These are phyloP conservation scores for Neonectria faginata DNA, from an alignment of 2,329 filamentous ascomycete genomes.

Conservation along the genomic window DNA sequence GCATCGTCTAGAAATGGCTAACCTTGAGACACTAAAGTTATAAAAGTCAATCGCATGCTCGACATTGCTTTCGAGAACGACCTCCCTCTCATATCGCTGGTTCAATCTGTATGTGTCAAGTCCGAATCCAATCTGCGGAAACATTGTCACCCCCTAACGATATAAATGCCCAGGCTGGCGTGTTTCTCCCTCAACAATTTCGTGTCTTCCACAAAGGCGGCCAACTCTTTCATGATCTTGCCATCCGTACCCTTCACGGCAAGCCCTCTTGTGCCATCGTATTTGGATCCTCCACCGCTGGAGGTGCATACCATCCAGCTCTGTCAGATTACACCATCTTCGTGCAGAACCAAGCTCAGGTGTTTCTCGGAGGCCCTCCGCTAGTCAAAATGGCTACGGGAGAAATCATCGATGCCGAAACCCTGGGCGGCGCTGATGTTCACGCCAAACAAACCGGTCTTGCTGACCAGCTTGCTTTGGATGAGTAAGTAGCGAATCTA, in stretches of 20 bases:
- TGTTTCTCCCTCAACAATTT: slow-evolving; percentile 57
- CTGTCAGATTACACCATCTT: slow-evolving; percentile 54
- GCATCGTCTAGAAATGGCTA: neutral
- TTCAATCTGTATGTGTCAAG: slow-evolving; percentile 50
- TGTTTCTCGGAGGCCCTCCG: slow-evolving; percentile 58
- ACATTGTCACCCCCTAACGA: neutral
- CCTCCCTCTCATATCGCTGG: slow-evolving; percentile 53
- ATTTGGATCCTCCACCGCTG: slow-evolving; percentile 55
- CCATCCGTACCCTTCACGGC: slow-evolving; percentile 51
- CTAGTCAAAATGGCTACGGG: slow-evolving; percentile 61
- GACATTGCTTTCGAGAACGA: slow-evolving; percentile 53
- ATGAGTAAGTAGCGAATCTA: slow-evolving; percentile 48
- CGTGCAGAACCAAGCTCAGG: slow-evolving; percentile 55
- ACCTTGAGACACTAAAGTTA: slow-evolving; percentile 42
- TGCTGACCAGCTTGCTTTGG: slow-evolving; percentile 56
- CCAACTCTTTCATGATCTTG: slow-evolving; percentile 56
- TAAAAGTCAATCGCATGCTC: slow-evolving; percentile 49
- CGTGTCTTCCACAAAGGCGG: slow-evolving; percentile 55
- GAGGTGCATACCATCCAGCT: slow-evolving; percentile 39
- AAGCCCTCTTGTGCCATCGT: slow-evolving; percentile 57
- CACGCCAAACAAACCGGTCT: slow-evolving; percentile 56
- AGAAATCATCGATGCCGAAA: slow-evolving; percentile 55
- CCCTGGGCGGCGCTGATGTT: slow-evolving; percentile 55
- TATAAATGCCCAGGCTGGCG: slow-evolving; percentile 40
- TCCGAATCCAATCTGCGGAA: neutral